phyloP scores from a whole-genome alignment of 768 basidiomycete genomes.

The Xanthoconium stramineum region DNA sequence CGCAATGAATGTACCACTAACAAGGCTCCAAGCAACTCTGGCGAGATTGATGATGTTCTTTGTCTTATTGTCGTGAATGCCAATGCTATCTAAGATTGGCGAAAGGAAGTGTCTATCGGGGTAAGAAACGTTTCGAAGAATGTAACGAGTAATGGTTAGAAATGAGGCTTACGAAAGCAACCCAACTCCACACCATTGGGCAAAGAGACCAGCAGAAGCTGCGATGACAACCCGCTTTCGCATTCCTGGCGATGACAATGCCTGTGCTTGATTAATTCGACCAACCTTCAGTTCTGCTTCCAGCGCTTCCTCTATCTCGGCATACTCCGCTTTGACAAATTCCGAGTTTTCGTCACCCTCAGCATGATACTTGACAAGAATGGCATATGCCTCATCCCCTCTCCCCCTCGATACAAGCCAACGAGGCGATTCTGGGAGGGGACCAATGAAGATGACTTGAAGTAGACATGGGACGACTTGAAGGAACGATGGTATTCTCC shows the following conservation, averaged over 20 bases:
- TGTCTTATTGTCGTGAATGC: constrained; percentile 11
- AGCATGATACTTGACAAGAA: neutral
- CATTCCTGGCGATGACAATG: constrained; percentile 9
- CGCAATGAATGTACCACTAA: neutral
- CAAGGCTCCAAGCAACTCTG: neutral
- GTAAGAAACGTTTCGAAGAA: neutral
- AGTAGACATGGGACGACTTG: too few relatives aligned
- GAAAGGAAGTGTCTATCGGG: constrained; percentile 8
- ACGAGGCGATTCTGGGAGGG: too few relatives aligned
- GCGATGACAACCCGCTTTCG: too few relatives aligned
- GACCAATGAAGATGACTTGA: too few relatives aligned
- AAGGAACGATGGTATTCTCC: too few relatives aligned
- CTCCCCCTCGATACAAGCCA: too few relatives aligned
- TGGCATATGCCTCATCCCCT: too few relatives aligned
- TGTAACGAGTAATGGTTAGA: too few relatives aligned
- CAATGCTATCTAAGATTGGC: constrained; percentile 6
- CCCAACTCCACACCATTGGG: constrained; percentile 10
- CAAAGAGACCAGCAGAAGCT: constrained; percentile 13
- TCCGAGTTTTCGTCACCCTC: too few relatives aligned
- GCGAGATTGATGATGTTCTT: constrained; percentile 14
- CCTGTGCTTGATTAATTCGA: neutral
- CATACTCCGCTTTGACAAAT: neutral
- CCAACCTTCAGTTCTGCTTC: neutral
- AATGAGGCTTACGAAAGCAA: neutral
- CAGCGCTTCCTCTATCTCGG: neutral